Conservation (phyloP, 257 asterid genomes). For the Scutellaria baicalensis region DNA sequence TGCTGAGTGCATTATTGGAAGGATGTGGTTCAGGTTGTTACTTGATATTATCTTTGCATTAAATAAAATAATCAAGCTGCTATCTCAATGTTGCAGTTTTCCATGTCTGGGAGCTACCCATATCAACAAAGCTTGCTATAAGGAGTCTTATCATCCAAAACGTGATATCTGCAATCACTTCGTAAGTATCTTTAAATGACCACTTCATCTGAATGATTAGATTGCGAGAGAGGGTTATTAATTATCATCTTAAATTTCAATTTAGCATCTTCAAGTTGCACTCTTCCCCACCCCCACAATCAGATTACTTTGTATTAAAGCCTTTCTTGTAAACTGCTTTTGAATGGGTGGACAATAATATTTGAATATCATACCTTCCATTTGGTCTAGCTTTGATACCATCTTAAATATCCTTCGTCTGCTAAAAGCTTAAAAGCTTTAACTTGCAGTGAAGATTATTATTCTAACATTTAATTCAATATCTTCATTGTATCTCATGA, state of each 20-base stretch:
- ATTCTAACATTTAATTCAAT: not conserved
- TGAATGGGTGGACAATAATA: not conserved
- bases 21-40: not conserved
- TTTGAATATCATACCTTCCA: not conserved
- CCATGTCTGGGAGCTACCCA: slow-evolving; percentile 76
- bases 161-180: slow-evolving; percentile 91
- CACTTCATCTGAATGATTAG: not conserved
- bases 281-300: not conserved
- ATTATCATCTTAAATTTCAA: not conserved
- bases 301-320: not conserved
- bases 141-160: slow-evolving; percentile 89
- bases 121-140: slow-evolving; percentile 95
- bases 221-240: no score
- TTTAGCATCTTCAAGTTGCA: not conserved
- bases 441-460: not conserved
- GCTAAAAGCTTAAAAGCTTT: not conserved
- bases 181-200: slow-evolving; percentile 43
- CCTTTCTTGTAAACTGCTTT: not conserved
- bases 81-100: slow-evolving; percentile 51
- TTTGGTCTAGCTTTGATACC: not conserved
- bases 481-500: not conserved
- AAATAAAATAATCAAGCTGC: not conserved
- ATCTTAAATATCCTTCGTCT: not conserved
- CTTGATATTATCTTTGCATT: not conserved
- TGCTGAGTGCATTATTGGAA: not conserved